These are phyloP conservation scores for Termitomyces heimii DNA, from an alignment of 768 basidiomycete genomes.

Conservation along the genomic window DNA sequence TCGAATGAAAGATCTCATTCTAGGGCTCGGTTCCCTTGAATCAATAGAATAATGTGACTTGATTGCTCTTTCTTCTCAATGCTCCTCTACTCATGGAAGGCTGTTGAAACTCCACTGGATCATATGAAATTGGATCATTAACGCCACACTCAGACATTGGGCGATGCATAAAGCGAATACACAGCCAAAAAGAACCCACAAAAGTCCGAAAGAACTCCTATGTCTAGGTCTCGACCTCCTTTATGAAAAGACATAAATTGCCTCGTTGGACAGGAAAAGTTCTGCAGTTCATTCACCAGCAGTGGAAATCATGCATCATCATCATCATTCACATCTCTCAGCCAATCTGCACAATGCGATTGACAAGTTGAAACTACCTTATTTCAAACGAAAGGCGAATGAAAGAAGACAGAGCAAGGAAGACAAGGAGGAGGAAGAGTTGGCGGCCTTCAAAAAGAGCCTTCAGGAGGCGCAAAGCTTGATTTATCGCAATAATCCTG, in stretches of 20 bases:
- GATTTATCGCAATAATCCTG: not conserved
- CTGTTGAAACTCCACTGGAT: not conserved
- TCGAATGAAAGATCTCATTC: not conserved
- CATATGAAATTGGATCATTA: not conserved
- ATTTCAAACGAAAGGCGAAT: not conserved
- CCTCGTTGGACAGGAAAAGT: not conserved
- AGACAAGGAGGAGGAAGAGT: not conserved
- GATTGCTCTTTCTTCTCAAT: too few relatives aligned
- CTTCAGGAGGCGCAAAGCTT: constrained; percentile 3
- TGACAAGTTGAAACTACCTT: not conserved
- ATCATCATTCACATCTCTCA: not conserved
- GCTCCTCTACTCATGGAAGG: not conserved
- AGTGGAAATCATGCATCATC: not conserved
- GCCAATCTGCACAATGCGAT: not conserved
- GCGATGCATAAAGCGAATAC: not conserved
- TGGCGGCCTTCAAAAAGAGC: constrained; percentile 1
- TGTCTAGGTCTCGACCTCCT: not conserved
- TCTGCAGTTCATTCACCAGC: not conserved
- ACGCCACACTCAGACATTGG: not conserved
- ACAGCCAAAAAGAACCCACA: not conserved
- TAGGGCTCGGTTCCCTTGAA: not conserved
- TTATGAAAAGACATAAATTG: not conserved
- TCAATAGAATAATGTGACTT: not conserved
- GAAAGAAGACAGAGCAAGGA: not conserved
- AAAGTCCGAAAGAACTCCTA: not conserved